phyloP scores from a whole-genome alignment of 2,329 filamentous ascomycete species.

The Huntiella savannae region DNA sequence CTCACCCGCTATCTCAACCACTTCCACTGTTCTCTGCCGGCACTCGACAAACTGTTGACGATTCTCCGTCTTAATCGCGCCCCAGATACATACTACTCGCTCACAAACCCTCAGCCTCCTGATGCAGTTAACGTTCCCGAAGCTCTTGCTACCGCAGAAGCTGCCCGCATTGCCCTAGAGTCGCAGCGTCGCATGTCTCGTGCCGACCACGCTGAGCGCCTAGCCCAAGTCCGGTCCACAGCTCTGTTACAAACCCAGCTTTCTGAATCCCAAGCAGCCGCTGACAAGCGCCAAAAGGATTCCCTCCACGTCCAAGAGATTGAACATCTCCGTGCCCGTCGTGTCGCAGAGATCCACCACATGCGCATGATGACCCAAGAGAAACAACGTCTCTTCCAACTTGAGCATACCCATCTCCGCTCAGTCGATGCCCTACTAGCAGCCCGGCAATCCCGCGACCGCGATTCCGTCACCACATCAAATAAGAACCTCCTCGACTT shows the following conservation, averaged over 20 bases:
- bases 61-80: slow-evolving; percentile 34
- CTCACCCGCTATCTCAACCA: slow-evolving; percentile 42
- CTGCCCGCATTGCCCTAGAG: slow-evolving; percentile 28
- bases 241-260: slow-evolving; percentile 33
- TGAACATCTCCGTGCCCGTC: slow-evolving; percentile 23
- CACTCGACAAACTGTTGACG: slow-evolving; percentile 20
- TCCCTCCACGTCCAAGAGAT: slow-evolving; percentile 29
- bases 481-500: slow-evolving; percentile 29
- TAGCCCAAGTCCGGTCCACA: slow-evolving; percentile 31
- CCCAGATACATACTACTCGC: slow-evolving; percentile 34
- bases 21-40: slow-evolving; percentile 18
- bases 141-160: slow-evolving; percentile 30
- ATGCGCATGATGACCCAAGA: slow-evolving; percentile 18
- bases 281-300: slow-evolving; percentile 31
- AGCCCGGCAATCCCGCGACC: slow-evolving; percentile 20
- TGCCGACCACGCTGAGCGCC: slow-evolving; percentile 28
- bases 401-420: slow-evolving; percentile 11
- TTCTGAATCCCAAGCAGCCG: slow-evolving; percentile 27
- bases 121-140: slow-evolving; percentile 33
- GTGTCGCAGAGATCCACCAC: slow-evolving; percentile 27
- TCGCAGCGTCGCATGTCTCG: slow-evolving; percentile 26
- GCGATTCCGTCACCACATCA: slow-evolving; percentile 25
- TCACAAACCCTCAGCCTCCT: slow-evolving; percentile 32
- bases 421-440: slow-evolving; percentile 13
- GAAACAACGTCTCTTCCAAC: slow-evolving; percentile 14